phyloP scores from a whole-genome alignment of 2,329 filamentous ascomycete genomes.

The Ophiostoma sp. region DNA sequence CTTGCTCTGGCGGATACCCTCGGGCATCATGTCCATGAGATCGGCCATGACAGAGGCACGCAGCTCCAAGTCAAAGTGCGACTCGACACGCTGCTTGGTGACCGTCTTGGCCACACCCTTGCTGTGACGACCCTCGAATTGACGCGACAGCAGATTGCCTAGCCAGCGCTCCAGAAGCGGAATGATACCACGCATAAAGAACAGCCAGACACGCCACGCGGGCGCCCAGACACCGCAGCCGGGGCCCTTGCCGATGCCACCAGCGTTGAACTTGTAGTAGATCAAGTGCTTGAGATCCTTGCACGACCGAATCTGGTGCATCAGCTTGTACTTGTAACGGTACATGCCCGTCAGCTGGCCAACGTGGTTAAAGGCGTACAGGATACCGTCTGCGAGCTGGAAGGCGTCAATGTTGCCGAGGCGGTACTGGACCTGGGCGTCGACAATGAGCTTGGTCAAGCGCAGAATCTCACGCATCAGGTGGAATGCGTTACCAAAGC shows the following conservation, averaged over 20 bases:
- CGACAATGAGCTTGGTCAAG: slow-evolving; percentile 94
- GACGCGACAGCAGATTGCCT: slow-evolving; percentile 91
- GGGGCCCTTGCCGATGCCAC: slow-evolving; percentile 93
- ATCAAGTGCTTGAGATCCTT: slow-evolving; percentile 99
- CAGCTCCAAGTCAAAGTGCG: slow-evolving; percentile 95
- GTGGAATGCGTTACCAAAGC: slow-evolving; percentile 98
- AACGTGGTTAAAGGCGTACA: slow-evolving; percentile 99
- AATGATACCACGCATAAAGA: slow-evolving; percentile 99
- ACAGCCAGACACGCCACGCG: slow-evolving; percentile 97
- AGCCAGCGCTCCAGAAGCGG: slow-evolving; percentile 96
- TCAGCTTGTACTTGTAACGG: slow-evolving; percentile 99
- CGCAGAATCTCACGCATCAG: slow-evolving; percentile 97
- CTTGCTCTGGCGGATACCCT: slow-evolving; percentile 99
- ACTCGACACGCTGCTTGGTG: slow-evolving; percentile 98
- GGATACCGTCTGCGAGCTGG: slow-evolving; percentile 94
- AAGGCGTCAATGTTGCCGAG: slow-evolving; percentile 98
- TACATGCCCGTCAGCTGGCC: slow-evolving; percentile 99
- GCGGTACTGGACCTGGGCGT: slow-evolving; percentile 96
- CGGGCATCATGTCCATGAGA: slow-evolving; percentile 99
- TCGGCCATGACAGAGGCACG: slow-evolving; percentile 98
- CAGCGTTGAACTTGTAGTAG: slow-evolving; percentile 98
- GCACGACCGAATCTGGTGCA: slow-evolving; percentile 99
- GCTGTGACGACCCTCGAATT: slow-evolving; percentile 97
- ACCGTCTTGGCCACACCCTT: slow-evolving; percentile 99
- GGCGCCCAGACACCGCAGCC: slow-evolving; percentile 99